These are phyloP conservation scores for Daldinia sp. DNA, from an alignment of 2,329 filamentous ascomycete species.

Conservation along the genomic window DNA sequence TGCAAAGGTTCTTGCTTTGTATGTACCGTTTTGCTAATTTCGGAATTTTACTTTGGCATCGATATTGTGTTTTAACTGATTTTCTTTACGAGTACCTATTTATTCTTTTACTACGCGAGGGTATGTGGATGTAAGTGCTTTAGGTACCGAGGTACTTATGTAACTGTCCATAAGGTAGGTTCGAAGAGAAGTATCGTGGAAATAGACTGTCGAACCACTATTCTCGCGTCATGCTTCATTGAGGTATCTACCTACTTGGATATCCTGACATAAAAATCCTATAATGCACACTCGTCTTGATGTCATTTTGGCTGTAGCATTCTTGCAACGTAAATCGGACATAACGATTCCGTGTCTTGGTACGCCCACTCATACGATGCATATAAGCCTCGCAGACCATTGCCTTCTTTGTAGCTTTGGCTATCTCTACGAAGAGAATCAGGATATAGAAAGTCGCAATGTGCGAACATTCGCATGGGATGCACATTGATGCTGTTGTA, in stretches of 20 bases:
- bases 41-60: too few species aligned
- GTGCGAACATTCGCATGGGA: slow-evolving; percentile 7
- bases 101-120: too few species aligned
- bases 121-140: too few species aligned
- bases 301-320: slow-evolving; percentile 14
- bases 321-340: slow-evolving; percentile 27
- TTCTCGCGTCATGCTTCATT: background rate
- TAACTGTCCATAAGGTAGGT: too few species aligned
- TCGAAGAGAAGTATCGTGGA: background rate
- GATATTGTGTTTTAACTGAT: too few species aligned
- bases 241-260: background rate
- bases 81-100: too few species aligned
- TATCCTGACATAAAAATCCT: background rate
- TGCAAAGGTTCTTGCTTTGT: too few species aligned
- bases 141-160: too few species aligned
- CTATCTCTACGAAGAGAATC: background rate
- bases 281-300: background rate
- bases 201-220: background rate
- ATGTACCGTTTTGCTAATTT: background rate
- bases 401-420: slow-evolving; percentile 14
- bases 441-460: slow-evolving; percentile 21
- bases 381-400: slow-evolving; percentile 32
- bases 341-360: slow-evolving; percentile 15
- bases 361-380: slow-evolving; percentile 8
- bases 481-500: slow-evolving; percentile 18